Evolutionary conservation across 2,329 filamentous ascomycete genomes (phyloP).

Genomic region (Tolypocladium album): DNA sequence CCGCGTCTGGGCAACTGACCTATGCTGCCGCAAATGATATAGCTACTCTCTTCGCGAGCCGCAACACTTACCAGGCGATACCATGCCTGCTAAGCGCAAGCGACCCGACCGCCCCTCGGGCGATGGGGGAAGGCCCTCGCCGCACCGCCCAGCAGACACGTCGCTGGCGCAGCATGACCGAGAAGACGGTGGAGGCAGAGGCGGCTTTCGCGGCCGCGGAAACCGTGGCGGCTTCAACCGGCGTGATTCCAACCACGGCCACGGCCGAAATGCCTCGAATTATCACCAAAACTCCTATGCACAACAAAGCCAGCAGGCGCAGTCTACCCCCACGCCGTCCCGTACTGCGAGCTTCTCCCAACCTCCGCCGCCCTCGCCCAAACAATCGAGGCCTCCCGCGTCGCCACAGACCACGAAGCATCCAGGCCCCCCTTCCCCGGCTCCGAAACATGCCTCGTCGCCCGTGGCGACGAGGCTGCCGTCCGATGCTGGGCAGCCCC

Average conservation of each 20-base stretch:
- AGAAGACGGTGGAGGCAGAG: conserved; percentile 35
- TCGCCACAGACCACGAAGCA: conserved; percentile 10
- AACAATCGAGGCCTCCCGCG: conserved; percentile 9
- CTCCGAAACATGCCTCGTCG: conserved; percentile 6
- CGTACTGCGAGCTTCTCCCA: conserved; percentile 1
- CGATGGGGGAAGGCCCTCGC: conserved; percentile 45
- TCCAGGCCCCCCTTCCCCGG: conserved; percentile 2
- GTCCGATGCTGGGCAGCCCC: conserved; percentile 13
- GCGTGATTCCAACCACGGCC: conserved; percentile 37
- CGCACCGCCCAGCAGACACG: conserved; percentile 50
- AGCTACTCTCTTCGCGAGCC: conserved; percentile 8
- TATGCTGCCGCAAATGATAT: conserved; percentile 21
- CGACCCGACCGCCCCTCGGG: conserved; percentile 38
- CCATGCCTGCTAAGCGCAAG: conserved; percentile 52
- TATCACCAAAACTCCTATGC: conserved; percentile 9
- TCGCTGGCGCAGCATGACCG: conserved; percentile 46
- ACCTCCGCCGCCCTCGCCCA: conserved; percentile 8
- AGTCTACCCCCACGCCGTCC: conserved; percentile 7
- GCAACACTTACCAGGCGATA: conserved; percentile 11
- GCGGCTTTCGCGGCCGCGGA: conserved; percentile 35
- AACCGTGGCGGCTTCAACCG: conserved; percentile 33
- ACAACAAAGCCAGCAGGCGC: conserved; percentile 5
- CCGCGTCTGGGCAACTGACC: background rate
- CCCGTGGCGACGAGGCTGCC: conserved; percentile 9
- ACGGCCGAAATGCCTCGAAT: conserved; percentile 14